Base-by-base conservation (phyloP, 257 asterid genomes). In the Verbascum thapsus region DNA sequence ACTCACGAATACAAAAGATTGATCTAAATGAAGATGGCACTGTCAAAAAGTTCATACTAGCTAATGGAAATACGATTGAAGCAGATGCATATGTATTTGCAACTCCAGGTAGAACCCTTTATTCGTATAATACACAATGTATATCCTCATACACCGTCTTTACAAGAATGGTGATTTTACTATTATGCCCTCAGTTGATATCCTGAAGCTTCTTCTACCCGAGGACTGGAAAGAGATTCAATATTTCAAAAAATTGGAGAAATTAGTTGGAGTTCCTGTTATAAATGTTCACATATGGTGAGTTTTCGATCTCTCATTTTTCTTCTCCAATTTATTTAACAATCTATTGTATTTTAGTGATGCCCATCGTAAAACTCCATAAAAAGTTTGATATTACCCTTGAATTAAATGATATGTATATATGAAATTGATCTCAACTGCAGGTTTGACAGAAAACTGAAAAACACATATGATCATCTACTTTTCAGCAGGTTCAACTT, bases 381-480 rank as follows among this genome's bases (percentile, higher is more conserved):
- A 26, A 26, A 26, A 26, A 2, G 32, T 26, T 26, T 26, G 32
- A 26, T 26, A 26, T 26, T 26, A 26, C 32, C 32, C 32, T 26
- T 26, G 32, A 26, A 26, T 26, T 5, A 26, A 26, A 18, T 22
- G 53, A 45, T 50, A 38, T 49, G 61, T 26, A 26, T 26, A 26
- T 5, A n/a, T n/a, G n/a, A 26, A 16, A 62, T 72, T 35, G 52
- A 41, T 69, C 69, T 41, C 20, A 35, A 26, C 58, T 84, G 84
- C 95, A 91, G 98, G 98, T 91, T 91, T 23, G 98, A 91, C 81
- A 81, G 96, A 75, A 91, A 91, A 72, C 81, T 91, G 75, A 91
- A 83, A 45, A 91, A 91, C 85, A 81, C 95, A 35, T 88, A 81
- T 13, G 98, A 91, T 74, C 88, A 86, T 81, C 85, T 88, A 51